phyloP scores from a whole-genome alignment of 2,329 filamentous ascomycete genomes.

The Knufia petricola region DNA sequence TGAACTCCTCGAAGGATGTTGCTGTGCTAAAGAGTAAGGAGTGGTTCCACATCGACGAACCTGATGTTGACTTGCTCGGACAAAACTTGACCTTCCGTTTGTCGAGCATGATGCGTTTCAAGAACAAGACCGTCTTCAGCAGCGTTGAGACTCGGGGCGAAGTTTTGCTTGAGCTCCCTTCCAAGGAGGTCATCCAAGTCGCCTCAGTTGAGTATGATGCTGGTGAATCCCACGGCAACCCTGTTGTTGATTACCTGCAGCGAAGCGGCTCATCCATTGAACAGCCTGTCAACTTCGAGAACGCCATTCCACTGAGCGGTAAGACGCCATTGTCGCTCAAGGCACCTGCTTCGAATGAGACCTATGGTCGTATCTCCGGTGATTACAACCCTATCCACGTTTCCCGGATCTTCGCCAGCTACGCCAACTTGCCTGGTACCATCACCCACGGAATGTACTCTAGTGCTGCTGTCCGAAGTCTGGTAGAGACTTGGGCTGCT shows the following conservation, averaged over 20 bases:
- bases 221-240: conserved; percentile 85
- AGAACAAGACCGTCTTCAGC: conserved; percentile 87
- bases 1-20: conserved; percentile 80
- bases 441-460: conserved; percentile 99
- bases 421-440: conserved; percentile 88
- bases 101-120: conserved; percentile 82
- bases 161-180: conserved; percentile 86
- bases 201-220: conserved; percentile 95
- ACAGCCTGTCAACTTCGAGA: conserved; percentile 94
- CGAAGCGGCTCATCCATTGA: conserved; percentile 87
- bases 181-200: conserved; percentile 94
- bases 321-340: conserved; percentile 81
- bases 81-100: conserved; percentile 95
- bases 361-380: conserved; percentile 91
- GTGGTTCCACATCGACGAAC: conserved; percentile 85
- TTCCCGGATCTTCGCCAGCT: conserved; percentile 89
- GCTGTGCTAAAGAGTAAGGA: conserved; percentile 92
- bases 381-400: conserved; percentile 99
- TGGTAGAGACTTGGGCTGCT: conserved; percentile 97
- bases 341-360: conserved; percentile 93
- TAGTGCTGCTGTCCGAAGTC: conserved; percentile 85
- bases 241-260: conserved; percentile 90
- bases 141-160: conserved; percentile 85
- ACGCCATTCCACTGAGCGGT: conserved; percentile 88
- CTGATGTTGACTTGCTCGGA: conserved; percentile 76